These are phyloP conservation scores for Zizania palustris DNA, from an alignment of 202 grass and related monocot genomes.

Conservation along the genomic window DNA sequence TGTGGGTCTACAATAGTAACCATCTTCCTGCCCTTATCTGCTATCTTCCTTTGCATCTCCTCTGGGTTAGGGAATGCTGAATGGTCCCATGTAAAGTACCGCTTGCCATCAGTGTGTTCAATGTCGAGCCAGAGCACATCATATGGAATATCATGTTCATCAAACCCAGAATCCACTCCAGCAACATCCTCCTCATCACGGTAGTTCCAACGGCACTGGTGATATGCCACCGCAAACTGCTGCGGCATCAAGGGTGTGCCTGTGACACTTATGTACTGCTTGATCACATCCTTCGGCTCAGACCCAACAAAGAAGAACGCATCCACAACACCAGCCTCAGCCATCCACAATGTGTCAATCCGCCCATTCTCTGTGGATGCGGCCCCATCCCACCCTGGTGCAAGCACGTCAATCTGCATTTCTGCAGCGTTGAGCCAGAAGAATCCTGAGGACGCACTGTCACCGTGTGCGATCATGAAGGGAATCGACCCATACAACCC, in stretches of 20 bases:
- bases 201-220: constrained; percentile 98
- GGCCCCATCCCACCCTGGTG: constrained; percentile 69
- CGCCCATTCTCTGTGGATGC: constrained; percentile 21
- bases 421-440: constrained; percentile 97
- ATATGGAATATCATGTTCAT: constrained; percentile 94
- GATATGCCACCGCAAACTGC: constrained; percentile 79
- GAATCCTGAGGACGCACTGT: constrained; percentile 64
- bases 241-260: constrained; percentile 80
- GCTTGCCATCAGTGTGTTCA: constrained; percentile 90
- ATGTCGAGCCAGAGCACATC: constrained; percentile 97
- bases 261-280: constrained; percentile 79
- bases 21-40: constrained; percentile 83
- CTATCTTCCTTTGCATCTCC: constrained; percentile 77
- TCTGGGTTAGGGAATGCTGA: constrained; percentile 74
- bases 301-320: constrained; percentile 86
- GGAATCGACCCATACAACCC: constrained; percentile 91
- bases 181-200: constrained; percentile 92
- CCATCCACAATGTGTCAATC: constrained; percentile 86
- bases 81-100: constrained; percentile 91
- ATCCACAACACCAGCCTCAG: constrained; percentile 83
- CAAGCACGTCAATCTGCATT: constrained; percentile 98
- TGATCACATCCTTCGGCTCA: constrained; percentile 73
- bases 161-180: constrained; percentile 78
- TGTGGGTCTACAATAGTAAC: constrained; percentile 96
- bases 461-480: constrained; percentile 87